Base-by-base conservation (phyloP, 1,139 yeast genomes). In the Barnettozyma hawaiiensis region DNA sequence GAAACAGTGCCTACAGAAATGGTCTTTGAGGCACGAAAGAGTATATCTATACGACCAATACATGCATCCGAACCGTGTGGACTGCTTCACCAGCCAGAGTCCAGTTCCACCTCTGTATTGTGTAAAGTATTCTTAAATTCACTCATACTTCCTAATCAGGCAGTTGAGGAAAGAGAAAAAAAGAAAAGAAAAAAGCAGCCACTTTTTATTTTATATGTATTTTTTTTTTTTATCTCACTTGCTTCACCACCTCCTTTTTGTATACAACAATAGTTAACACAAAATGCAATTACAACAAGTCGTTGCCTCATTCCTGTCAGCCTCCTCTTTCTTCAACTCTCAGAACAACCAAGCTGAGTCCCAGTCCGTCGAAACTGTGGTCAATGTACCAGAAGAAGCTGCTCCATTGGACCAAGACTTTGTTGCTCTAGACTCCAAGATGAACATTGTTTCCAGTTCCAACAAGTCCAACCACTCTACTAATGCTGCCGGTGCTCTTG, bases 251-350 rank as follows among this genome's bases (percentile, higher is more conserved):
- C n/a, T n/a, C n/a, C n/a, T n/a, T n/a, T n/a, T n/a, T n/a, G n/a
- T n/a, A n/a, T n/a, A n/a, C n/a, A n/a, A 45, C 21, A 44, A 21
- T 15, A n/a, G n/a, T n/a, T n/a, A n/a, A n/a, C n/a, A n/a, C 19
- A n/a, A 28, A 24, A 55, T 55, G 59, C 59, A 55, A 54, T 46
- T 55, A 42, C 58, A 55, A 48, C 58, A 55, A 54, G 57, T 54
- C 44, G 46, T 55, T 43, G 55, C 58, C 31, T 49, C 57, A 3
- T 48, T 51, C 45, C 39, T 55, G 39, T 55, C 58, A 31, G 50
- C 58, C 23, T 37, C 58, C 34, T 40, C 50, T 31, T 35, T 54
- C 24, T 44, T 52, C 41, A 48, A 44, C 39, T 36, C 46, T 27
- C 32, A 41, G 32, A 33, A 39, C 18, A 29, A 31, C 20, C 40